These are phyloP conservation scores for Brassica rapa DNA, from an alignment of 345 rosid genomes.

Conservation along the genomic window DNA sequence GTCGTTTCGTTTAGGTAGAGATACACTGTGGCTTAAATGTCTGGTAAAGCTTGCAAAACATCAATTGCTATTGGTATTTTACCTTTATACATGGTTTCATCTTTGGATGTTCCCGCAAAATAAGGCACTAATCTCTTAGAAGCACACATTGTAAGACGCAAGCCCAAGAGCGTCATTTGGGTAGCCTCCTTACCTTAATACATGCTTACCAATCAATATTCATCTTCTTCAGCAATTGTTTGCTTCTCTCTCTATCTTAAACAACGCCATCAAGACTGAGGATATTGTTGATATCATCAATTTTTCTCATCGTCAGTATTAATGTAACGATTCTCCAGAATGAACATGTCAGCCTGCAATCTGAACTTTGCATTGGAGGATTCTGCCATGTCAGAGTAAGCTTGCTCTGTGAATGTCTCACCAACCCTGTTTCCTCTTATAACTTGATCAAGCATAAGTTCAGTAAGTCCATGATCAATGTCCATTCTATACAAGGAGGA, in stretches of 20 bases:
- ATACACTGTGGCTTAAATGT: neutral
- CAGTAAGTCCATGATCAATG: constrained; percentile 60
- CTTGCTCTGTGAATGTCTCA: constrained; percentile 53
- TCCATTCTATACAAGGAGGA: constrained; percentile 55
- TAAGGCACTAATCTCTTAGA: neutral
- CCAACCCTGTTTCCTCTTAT: constrained; percentile 48
- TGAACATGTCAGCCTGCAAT: constrained; percentile 49
- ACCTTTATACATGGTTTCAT: constrained; percentile 52
- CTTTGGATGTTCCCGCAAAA: constrained; percentile 62
- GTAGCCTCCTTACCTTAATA: constrained; percentile 47
- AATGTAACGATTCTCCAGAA: constrained; percentile 53
- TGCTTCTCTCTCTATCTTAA: constrained; percentile 61
- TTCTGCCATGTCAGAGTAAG: constrained; percentile 58
- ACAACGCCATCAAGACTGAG: constrained; percentile 52
- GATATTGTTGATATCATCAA: constrained; percentile 53
- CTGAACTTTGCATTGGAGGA: constrained; percentile 57
- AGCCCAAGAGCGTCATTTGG: neutral
- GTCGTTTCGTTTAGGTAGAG: constrained; percentile 9
- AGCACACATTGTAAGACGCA: neutral
- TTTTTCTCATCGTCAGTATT: constrained; percentile 56
- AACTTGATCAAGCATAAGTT: constrained; percentile 59
- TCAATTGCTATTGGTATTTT: constrained; percentile 45
- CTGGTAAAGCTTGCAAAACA: constrained; percentile 66
- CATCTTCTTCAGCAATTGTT: constrained; percentile 51
- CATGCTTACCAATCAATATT: constrained; percentile 65